These are phyloP conservation scores for Citrullus amarus DNA, from an alignment of 306 rosid genomes.

Conservation along the genomic window DNA sequence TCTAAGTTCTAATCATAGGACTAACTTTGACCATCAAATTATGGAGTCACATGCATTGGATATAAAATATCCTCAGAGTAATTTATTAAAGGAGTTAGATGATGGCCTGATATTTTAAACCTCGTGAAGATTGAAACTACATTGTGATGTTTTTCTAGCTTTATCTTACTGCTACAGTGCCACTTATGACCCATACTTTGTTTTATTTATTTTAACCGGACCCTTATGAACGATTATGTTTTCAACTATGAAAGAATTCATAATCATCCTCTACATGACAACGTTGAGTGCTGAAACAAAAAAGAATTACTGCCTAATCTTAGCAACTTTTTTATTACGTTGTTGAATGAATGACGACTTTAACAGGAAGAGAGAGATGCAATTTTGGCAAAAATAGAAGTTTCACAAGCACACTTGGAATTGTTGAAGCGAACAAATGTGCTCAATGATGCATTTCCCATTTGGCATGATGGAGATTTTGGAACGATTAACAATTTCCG, in stretches of 20 bases:
- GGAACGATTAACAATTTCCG: constrained; percentile 96
- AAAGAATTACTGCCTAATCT: not conserved
- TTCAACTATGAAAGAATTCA: not conserved
- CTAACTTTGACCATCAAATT: not conserved
- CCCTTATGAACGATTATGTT: not conserved
- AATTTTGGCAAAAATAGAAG: constrained; percentile 84
- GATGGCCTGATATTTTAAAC: not conserved
- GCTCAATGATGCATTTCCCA: constrained; percentile 91
- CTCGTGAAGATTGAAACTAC: not conserved
- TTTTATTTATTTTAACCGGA: not conserved
- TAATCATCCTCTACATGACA: not conserved
- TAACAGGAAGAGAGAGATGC: constrained; percentile 97
- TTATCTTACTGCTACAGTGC: not conserved
- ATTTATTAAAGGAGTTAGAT: not conserved
- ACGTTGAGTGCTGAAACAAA: not conserved
- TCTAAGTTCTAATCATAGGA: not conserved
- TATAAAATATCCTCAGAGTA: not conserved
- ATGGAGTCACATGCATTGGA: not conserved
- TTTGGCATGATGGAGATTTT: constrained; percentile 91
- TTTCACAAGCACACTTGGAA: constrained; percentile 94
- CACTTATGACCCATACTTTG: not conserved
- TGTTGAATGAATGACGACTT: not conserved
- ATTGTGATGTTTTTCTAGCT: not conserved
- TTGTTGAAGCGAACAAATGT: constrained; percentile 84
- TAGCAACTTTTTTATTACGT: not conserved